Conservation (phyloP, 208 protist species). For the Hexamita inflata region DNA sequence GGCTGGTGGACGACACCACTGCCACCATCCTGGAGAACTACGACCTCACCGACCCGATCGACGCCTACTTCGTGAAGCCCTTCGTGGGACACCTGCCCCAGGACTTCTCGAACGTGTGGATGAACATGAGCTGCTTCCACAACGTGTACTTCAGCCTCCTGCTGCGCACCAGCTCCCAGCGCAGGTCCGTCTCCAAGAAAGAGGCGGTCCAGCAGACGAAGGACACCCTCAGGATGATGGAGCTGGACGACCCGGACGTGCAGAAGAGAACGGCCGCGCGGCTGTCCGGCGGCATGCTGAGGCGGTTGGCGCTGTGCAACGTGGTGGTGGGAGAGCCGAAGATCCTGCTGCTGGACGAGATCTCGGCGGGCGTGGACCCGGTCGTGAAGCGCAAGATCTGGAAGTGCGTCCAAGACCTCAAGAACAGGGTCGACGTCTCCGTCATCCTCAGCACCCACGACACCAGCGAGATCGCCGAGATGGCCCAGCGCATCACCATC, state of each 20-base stretch:
- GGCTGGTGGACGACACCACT: too few species aligned
- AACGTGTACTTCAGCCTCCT: neutral
- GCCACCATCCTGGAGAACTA: neutral
- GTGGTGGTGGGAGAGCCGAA: neutral
- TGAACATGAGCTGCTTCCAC: neutral
- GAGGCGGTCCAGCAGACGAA: neutral
- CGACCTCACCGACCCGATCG: neutral
- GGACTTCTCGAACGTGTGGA: constrained; percentile 21
- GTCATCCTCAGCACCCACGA: constrained; percentile 16
- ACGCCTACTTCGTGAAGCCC: constrained; percentile 1
- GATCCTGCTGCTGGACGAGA: constrained; percentile 9
- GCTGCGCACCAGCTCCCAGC: neutral
- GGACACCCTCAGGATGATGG: neutral
- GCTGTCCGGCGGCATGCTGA: constrained; percentile 17
- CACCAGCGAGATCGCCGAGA: neutral
- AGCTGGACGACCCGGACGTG: neutral
- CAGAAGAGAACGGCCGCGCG: neutral
- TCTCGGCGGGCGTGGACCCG: constrained; percentile 9
- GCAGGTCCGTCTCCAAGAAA: neutral
- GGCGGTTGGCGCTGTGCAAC: neutral
- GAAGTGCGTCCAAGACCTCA: neutral
- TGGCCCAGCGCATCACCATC: neutral
- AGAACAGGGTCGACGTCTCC: neutral
- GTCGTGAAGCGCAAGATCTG: constrained; percentile 15
- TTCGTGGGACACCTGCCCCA: constrained; percentile 1